Percentiles rank a stretch among this genome's conserved stretches.
Conservation (phyloP, 2,329 filamentous ascomycete species). For the Onygenales sp. region DNA sequence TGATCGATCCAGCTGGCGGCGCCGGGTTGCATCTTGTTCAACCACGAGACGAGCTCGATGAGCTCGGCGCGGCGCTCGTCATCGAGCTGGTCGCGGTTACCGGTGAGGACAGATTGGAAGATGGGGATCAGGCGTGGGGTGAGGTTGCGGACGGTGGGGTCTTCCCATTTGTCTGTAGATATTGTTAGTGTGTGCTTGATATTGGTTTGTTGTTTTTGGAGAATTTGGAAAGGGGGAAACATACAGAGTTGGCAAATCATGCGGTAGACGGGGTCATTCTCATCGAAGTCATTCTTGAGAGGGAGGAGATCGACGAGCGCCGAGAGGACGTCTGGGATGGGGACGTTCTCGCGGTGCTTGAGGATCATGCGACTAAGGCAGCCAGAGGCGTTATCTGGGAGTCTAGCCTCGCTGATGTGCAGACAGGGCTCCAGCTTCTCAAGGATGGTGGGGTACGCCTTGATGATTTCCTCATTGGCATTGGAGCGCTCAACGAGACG, state of each 20-base stretch:
- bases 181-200: constrained; percentile 10
- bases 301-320: constrained; percentile 70
- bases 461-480: constrained; percentile 62
- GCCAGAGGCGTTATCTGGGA: constrained; percentile 87
- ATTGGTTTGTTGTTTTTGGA: neutral
- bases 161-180: constrained; percentile 35
- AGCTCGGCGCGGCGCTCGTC: constrained; percentile 39
- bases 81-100: constrained; percentile 37
- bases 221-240: constrained; percentile 25
- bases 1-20: constrained; percentile 26
- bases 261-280: constrained; percentile 88
- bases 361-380: constrained; percentile 89
- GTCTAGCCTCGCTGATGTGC: constrained; percentile 64
- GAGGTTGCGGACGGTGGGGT: constrained; percentile 35
- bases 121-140: constrained; percentile 39
- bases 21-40: constrained; percentile 37
- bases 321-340: constrained; percentile 72
- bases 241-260: constrained; percentile 81
- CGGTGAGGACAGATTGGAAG: constrained; percentile 38
- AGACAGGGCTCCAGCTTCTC: constrained; percentile 79
- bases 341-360: constrained; percentile 73
- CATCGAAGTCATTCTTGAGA: constrained; percentile 86
- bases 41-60: constrained; percentile 39
- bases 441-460: constrained; percentile 68
- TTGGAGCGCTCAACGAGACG: constrained; percentile 74